These are phyloP conservation scores for sweet orange (Citrus sinensis) DNA, from an alignment of 345 rosid species.

Conservation along the genomic window DVS_A1.0 CM039164.1:26940501-26941000, in stretches of 20 bases:
- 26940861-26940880: background rate
- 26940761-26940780: too few relatives aligned
- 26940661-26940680: background rate
- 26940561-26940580: constrained; percentile 79
- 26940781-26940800: background rate
- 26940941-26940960: too few relatives aligned
- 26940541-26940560: constrained; percentile 91
- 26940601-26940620: background rate
- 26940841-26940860: too few relatives aligned
- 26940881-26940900: background rate
- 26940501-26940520: constrained; percentile 48
- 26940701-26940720: background rate
- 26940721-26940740: background rate
- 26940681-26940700: background rate
- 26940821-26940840: background rate
- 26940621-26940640: background rate
- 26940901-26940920: background rate
- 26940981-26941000: background rate
- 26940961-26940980: background rate
- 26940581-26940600: constrained; percentile 59
- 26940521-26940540: constrained; percentile 95
- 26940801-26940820: background rate
- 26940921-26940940: background rate
- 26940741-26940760: too few relatives aligned
- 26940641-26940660: background rate